Evolutionary conservation across 1,139 yeast genomes (phyloP), one percentile per base, ranked within the genome.

Genomic region (Saccharomycopsis phalli): DNA sequence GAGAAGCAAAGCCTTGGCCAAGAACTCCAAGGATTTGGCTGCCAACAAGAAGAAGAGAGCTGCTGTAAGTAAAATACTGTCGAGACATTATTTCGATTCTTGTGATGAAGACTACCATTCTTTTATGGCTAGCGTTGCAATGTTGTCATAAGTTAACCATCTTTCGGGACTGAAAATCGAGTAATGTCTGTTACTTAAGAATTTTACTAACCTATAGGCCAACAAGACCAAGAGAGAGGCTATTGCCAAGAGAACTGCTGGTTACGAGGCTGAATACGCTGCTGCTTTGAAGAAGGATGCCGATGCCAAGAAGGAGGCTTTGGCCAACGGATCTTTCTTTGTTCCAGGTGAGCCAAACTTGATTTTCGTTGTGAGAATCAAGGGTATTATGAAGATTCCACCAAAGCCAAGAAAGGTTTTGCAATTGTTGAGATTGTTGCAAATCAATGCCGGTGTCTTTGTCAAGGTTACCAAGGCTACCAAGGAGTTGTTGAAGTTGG

Each of bases 351-450:
- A 91, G 78, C 78, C 84, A 63, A 88, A 87, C 74, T 81, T 91
- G 64, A 95, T 86, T 59, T 88, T 91, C 69, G 94, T 91, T 64
- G 78, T 91, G 69, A 91, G 98, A 81, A 91, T 91, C 80, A 91
- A 91, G 91, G 98, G 98, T 91, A 86, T 91, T 70, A 86, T 77
- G 88, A 91, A 91, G 83, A 87, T 91, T 61, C 87, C 98, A 62
- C 98, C 98, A 65, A 91, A 91, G 84, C 97, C 97, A 76, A 86
- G 97, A 82, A 91, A 91, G 87, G 95, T 91, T 59, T 72, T 91
- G 70, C 98, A 91, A 76, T 81, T 91, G 66, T 76, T 91, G 69
- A 86, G 98, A 77, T 82, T 91, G 69, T 81, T 84, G 67, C 97
- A 88, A 76, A 87, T 91, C 71, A 91, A 91, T 81, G 80, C 94